These are phyloP conservation scores for Salix viminalis DNA, from an alignment of 345 rosid species.

Conservation along the genomic window DNA sequence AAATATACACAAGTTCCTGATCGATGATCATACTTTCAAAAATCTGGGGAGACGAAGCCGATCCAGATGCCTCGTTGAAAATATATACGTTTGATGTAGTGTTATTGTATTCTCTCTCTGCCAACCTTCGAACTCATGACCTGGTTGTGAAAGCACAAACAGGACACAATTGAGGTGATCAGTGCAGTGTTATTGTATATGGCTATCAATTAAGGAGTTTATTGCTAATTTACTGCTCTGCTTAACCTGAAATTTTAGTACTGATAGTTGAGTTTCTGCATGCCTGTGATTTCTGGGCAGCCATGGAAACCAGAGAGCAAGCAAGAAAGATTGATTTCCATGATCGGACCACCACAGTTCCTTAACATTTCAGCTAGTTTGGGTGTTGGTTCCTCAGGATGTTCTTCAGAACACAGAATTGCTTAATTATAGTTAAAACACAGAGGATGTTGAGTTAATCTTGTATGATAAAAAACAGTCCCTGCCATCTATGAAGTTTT, in stretches of 20 bases:
- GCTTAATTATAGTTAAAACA: too few species aligned
- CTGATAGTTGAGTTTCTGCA: neutral
- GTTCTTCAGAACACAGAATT: neutral
- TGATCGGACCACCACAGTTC: too few species aligned
- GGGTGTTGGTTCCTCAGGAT: neutral
- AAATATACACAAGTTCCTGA: neutral
- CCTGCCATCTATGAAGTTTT: too few species aligned
- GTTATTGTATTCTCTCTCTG: neutral
- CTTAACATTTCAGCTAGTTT: too few species aligned
- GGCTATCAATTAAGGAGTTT: constrained; percentile 12
- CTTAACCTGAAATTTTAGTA: neutral
- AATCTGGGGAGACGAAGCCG: constrained; percentile 34
- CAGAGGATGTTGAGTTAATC: neutral
- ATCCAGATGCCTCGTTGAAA: constrained; percentile 19
- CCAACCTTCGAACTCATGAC: too few species aligned
- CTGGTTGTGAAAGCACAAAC: too few species aligned
- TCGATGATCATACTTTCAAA: neutral
- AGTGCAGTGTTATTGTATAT: neutral
- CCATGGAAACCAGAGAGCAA: too few species aligned
- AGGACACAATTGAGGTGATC: too few species aligned
- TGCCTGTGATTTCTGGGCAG: neutral
- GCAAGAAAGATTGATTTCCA: neutral
- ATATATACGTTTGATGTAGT: neutral
- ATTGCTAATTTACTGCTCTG: neutral
- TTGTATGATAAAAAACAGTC: neutral